A percentile compares a stretch with the other conserved stretches of the same genome.
These are phyloP conservation scores for Microbotryum saponariae DNA, from an alignment of 1,284 basidiomycete species.

Conservation along the genomic window DNA sequence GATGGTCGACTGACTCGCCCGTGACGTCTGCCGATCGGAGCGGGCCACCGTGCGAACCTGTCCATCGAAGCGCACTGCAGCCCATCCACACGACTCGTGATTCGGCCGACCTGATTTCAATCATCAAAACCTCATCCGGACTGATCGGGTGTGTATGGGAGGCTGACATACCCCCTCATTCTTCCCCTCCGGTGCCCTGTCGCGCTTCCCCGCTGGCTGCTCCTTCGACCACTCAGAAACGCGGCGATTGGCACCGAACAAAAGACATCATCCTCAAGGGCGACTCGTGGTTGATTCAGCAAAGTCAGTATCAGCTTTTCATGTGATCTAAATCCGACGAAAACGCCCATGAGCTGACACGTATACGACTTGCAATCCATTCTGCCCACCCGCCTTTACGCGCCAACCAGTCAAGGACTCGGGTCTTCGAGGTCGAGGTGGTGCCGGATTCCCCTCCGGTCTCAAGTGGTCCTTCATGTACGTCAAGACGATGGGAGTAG, in stretches of 20 bases:
- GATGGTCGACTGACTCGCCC: no score
- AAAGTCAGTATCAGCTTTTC: conserved; percentile 6
- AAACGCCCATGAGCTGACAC: no score
- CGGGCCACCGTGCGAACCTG: no score
- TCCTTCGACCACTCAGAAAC: conserved; percentile 50
- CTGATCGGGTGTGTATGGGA: neutral
- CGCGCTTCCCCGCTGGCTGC: neutral
- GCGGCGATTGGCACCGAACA: conserved; percentile 96
- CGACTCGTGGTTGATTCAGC: conserved; percentile 92
- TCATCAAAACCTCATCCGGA: neutral
- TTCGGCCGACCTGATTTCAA: neutral
- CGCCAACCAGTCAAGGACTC: conserved; percentile 75
- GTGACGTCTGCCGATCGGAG: no score
- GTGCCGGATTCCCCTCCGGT: conserved; percentile 94
- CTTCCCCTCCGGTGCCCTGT: neutral
- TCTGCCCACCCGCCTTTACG: no score
- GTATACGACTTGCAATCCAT: no score
- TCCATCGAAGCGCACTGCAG: neutral
- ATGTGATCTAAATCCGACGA: no score
- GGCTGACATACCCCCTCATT: neutral
- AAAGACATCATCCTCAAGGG: conserved; percentile 94
- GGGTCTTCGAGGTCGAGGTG: conserved; percentile 88
- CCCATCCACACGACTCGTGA: neutral
- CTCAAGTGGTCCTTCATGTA: conserved; percentile 66
- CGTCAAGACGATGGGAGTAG: no score